A percentile compares a stretch with the other conserved stretches of the same genome.
Conservation (phyloP, 2,329 filamentous ascomycete genomes). For the Dendryphion nanum region DNA sequence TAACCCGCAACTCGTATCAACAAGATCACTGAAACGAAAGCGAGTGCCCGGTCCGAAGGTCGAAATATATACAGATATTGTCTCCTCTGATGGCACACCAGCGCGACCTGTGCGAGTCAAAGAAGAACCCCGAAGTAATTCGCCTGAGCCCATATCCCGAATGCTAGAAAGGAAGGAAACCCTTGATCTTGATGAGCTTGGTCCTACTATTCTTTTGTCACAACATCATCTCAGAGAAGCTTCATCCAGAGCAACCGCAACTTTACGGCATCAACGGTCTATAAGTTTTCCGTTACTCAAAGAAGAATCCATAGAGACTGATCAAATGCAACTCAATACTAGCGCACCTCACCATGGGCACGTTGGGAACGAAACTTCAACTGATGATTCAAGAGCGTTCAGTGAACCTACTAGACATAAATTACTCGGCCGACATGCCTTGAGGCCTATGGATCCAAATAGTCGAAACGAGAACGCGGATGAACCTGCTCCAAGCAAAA, state of each 20-base stretch:
- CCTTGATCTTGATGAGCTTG: constrained; percentile 45
- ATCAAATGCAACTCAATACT: too few relatives aligned
- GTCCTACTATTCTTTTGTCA: constrained; percentile 26
- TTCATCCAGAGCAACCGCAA: constrained; percentile 7
- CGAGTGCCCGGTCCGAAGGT: constrained; percentile 16
- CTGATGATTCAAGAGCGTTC: too few relatives aligned
- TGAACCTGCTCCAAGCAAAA: too few relatives aligned
- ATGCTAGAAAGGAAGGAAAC: constrained; percentile 37
- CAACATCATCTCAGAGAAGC: constrained; percentile 20
- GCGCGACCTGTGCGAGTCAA: constrained; percentile 37
- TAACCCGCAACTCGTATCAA: constrained; percentile 42
- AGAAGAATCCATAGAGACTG: constrained; percentile 11
- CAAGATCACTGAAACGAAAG: constrained; percentile 46
- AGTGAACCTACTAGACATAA: too few relatives aligned
- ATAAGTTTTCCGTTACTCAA: constrained; percentile 25
- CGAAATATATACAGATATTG: constrained; percentile 15
- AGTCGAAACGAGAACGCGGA: too few relatives aligned
- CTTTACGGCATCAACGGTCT: constrained; percentile 24
- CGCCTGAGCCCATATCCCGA: constrained; percentile 15
- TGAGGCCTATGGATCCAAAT: too few relatives aligned
- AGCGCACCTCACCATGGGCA: too few relatives aligned
- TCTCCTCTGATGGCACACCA: constrained; percentile 27
- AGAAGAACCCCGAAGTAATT: constrained; percentile 40
- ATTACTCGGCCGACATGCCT: too few relatives aligned
- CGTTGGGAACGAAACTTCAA: too few relatives aligned